Conservation (phyloP, 2,329 filamentous ascomycete species). For the Neonectria neomacrospora region DNA sequence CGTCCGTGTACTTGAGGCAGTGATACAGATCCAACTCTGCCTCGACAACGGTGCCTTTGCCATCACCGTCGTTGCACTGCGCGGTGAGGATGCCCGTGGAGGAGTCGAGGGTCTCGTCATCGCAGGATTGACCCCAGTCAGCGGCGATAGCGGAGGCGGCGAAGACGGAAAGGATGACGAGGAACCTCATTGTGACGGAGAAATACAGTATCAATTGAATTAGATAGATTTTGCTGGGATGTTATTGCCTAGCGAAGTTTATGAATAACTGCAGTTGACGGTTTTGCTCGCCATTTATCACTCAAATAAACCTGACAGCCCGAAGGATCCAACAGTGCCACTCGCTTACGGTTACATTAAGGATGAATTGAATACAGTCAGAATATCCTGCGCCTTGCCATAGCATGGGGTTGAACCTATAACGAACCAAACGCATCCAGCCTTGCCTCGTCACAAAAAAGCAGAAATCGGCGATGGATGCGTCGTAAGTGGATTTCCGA, state of each 20-base stretch:
- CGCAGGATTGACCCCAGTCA: not conserved
- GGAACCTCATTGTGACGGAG: slow-evolving; percentile 22
- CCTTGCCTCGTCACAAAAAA: not conserved
- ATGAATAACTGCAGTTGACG: not conserved
- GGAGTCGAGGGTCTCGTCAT: not conserved
- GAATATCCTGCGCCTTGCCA: not conserved
- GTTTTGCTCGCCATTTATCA: not conserved
- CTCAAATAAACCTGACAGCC: not conserved
- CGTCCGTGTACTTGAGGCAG: not conserved
- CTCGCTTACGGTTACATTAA: not conserved
- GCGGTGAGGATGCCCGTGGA: slow-evolving; percentile 7
- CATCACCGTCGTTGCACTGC: not conserved
- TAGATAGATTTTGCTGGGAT: not conserved
- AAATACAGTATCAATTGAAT: no score
- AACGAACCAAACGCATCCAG: not conserved
- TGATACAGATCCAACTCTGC: slow-evolving; percentile 2
- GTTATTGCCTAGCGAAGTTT: not conserved
- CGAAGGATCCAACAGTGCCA: not conserved
- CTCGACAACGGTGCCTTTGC: not conserved
- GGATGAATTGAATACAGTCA: not conserved
- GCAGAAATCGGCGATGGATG: not conserved
- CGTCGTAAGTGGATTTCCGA: not conserved
- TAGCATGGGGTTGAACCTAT: not conserved
- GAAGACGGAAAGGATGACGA: slow-evolving; percentile 6
- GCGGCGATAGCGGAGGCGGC: not conserved